Percentiles rank a stretch among this genome's conserved stretches.
Conservation (phyloP, 495 filamentous ascomycete genomes). For the Penicillium roqueforti region DNA sequence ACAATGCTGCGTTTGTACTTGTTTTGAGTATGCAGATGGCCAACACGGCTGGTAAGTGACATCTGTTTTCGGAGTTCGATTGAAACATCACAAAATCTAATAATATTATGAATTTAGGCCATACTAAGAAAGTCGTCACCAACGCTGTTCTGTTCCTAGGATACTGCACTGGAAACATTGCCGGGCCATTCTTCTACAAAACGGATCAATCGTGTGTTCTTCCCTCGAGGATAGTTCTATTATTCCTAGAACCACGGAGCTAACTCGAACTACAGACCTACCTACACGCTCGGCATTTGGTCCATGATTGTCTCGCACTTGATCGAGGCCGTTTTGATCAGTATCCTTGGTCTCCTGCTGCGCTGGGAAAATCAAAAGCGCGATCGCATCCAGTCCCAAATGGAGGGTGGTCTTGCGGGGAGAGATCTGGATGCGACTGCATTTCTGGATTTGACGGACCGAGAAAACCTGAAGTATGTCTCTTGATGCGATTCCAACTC, state of each 20-base stretch:
- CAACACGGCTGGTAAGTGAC: conserved; percentile 44
- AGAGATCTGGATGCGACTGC: conserved; percentile 53
- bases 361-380: conserved; percentile 54
- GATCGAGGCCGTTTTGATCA: conserved; percentile 48
- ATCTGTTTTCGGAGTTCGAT: not conserved
- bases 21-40: conserved; percentile 55
- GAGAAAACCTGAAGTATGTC: conserved; percentile 53
- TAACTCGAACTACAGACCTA: conserved; percentile 31
- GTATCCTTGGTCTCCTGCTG: conserved; percentile 44
- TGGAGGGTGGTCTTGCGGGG: conserved; percentile 45
- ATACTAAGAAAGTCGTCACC: conserved; percentile 61
- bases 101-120: conserved; percentile 27
- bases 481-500: not conserved
- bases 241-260: not conserved
- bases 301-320: conserved; percentile 60
- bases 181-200: conserved; percentile 61
- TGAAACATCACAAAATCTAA: not conserved
- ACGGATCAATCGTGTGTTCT: conserved; percentile 41
- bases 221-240: not conserved
- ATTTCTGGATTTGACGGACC: conserved; percentile 58
- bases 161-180: conserved; percentile 51
- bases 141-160: conserved; percentile 55
- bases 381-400: conserved; percentile 47
- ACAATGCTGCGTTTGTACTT: conserved; percentile 58
- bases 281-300: conserved; percentile 57